Evolutionary conservation across 345 rosid genomes (phyloP), one percentile per base, ranked within the genome.

Genomic region (Eucalyptus curtisii): DNA sequence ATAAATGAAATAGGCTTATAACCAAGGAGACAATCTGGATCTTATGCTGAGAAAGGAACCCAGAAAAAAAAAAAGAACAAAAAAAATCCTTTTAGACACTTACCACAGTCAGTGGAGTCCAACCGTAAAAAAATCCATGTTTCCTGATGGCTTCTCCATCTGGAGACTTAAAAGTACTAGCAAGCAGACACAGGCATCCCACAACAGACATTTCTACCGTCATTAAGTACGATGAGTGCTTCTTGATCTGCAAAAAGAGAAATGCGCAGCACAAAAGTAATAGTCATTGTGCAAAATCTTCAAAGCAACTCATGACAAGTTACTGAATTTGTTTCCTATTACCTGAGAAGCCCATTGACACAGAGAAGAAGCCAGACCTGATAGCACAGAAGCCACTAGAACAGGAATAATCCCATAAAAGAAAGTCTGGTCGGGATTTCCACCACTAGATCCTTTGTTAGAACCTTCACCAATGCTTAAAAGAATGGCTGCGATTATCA

Each of bases 321-420:
- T 49, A 47, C 31, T 42, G 87, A 10, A 24, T 24, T n/a, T 47
- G 31, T 79, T 86, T 71, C 68, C 45, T 86, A 88, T 91, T 80
- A 95, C 99, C 99, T 95, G 99, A 90, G 99, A 95, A 91, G 99
- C 99, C 99, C 97, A 98, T 88, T 98, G 99, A 89, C 99, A 97
- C 86, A 97, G 92, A 88, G 98, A 91, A 40, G 99, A 98, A 87
- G 99, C 99, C 89, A 98, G 94, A 90, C 99, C 99, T 33, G 99
- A 98, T 88, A 98, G 99, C 33, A 97, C 95, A 88, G 99, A 98
- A 88, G 99, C 99, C 91, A 91, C 96, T 90, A 97, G 92, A 90
- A 98, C 99, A 50, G 99, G 99, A 89, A 95, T 92, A 89, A 98
- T 98, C 66, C 99, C 99, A 89, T 93, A 95, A 91, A 98, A 96